phyloP scores from a whole-genome alignment of 2,329 filamentous ascomycete genomes.

The Colletotrichum sidae region DNA sequence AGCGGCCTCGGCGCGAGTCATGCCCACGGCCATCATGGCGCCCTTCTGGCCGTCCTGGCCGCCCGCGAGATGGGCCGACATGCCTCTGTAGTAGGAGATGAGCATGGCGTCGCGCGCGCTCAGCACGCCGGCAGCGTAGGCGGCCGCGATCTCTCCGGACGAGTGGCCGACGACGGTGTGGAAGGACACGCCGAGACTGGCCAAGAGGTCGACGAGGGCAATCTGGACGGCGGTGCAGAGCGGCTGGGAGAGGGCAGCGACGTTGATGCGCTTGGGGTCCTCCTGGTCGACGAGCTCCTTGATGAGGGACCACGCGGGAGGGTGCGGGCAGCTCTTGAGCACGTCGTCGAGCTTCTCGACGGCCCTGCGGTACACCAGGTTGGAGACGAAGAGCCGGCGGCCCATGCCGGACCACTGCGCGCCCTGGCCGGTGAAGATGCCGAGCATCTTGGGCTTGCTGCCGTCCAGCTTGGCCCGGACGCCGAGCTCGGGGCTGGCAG shows the following conservation, averaged over 20 bases:
- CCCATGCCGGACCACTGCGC: conserved; percentile 50
- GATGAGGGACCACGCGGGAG: conserved; percentile 31
- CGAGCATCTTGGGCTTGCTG: conserved; percentile 38
- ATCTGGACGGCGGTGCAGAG: conserved; percentile 40
- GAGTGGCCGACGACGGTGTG: conserved; percentile 41
- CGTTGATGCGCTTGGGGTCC: conserved; percentile 37
- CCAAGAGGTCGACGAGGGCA: conserved; percentile 39
- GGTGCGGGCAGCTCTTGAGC: conserved; percentile 21
- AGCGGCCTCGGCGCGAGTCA: conserved; percentile 36
- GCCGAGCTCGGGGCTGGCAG: conserved; percentile 29
- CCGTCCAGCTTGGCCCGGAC: conserved; percentile 32
- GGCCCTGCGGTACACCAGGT: conserved; percentile 23
- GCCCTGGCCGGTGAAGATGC: conserved; percentile 50
- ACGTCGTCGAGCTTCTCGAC: conserved; percentile 38
- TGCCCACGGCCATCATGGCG: conserved; percentile 41
- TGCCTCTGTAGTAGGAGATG: conserved; percentile 41
- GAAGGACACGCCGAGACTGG: conserved; percentile 34
- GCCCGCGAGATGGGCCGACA: conserved; percentile 33
- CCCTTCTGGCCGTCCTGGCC: conserved; percentile 35
- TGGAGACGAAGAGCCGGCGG: conserved; percentile 38
- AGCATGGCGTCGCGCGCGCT: conserved; percentile 38
- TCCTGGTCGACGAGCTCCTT: conserved; percentile 38
- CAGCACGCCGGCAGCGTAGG: conserved; percentile 47
- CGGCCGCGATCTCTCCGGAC: conserved; percentile 48
- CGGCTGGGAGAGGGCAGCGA: conserved; percentile 39